Conservation (phyloP, 192 early-diverging fungal genomes). For the Cetraspora pellucida region DNA sequence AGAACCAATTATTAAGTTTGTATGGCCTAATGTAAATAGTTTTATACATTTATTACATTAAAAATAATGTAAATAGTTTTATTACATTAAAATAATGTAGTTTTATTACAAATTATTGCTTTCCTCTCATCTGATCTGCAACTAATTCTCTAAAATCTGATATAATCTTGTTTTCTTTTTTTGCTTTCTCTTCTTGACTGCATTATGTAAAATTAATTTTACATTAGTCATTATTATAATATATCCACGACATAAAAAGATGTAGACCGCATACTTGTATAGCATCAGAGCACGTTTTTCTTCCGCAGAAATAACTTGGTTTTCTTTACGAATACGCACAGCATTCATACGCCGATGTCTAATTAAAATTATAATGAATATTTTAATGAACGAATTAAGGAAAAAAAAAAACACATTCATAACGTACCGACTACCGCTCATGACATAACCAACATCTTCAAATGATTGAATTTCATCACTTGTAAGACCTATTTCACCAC, state of each 20-base stretch:
- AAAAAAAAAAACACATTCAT: background rate
- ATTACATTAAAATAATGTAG: too few relatives aligned
- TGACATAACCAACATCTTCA: conserved; percentile 91
- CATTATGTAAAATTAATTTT: background rate
- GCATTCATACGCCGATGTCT: conserved; percentile 92
- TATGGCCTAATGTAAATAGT: too few relatives aligned
- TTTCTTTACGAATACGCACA: conserved; percentile 93
- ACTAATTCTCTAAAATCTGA: conserved; percentile 90
- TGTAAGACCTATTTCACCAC: conserved; percentile 95
- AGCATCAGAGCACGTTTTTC: conserved; percentile 86
- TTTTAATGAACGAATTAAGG: background rate
- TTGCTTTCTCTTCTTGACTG: conserved; percentile 80
- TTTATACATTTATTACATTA: too few relatives aligned
- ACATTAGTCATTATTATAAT: too few relatives aligned
- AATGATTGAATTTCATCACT: conserved; percentile 81
- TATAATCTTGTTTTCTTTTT: conserved; percentile 92
- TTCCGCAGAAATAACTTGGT: conserved; percentile 95
- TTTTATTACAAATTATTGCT: conserved; percentile 1
- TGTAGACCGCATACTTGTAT: conserved; percentile 51
- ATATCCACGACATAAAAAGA: too few relatives aligned
- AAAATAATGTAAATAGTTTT: too few relatives aligned
- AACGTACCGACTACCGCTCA: conserved; percentile 85
- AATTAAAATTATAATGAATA: background rate
- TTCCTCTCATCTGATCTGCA: conserved; percentile 52
- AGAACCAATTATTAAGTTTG: too few relatives aligned